Base-by-base conservation (phyloP, 805 yeast species). In the Candida ovalis region DNA sequence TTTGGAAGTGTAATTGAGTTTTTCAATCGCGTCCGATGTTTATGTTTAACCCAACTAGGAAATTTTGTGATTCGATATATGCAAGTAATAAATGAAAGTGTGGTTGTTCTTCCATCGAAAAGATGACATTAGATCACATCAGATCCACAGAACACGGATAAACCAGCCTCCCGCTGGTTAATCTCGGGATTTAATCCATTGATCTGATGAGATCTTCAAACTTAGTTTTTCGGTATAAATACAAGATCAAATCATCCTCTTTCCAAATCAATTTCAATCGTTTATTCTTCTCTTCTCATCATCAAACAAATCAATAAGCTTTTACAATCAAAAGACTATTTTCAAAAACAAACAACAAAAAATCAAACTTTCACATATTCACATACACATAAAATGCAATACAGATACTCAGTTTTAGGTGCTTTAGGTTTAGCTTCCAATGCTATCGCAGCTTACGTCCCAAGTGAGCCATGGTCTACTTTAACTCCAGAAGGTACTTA, bases 381-480 rank as follows among this genome's bases (percentile, higher is more conserved):
- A 48, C 35, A 46, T 25, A 25, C 13, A 38, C 19, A 27, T 17
- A 56, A 42, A 58, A 58, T 58, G 62, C 62, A 58, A 55, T 51
- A 55, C 45, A 58, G 50, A 49, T 47, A 48, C 37, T 54, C 61
- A 32, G 53, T 56, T 35, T 45, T 58, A 45, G 66, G 75, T 49
- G 61, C 78, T 47, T 69, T 79, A 52, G 55, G 62, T 43, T 61
- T 80, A 42, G 72, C 75, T 47, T 66, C 77, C 28, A 54, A 73
- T 27, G 73, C 82, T 38, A 48, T 74, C 40, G 84, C 84, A 42
- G 86, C 87, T 51, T 77, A 78, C 58, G 78, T 81, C 54, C 86
- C 86, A 55, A 67, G 81, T 51, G 84, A 80, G 53, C 81, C 84
- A 61, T 84, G 86, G 86, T 65, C 84, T 48, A 81, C 88, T 48